Evolutionary conservation across 2,329 filamentous ascomycete genomes (phyloP), one percentile per base, ranked within the genome.

Genomic region (Mariannaea elegans): DNA sequence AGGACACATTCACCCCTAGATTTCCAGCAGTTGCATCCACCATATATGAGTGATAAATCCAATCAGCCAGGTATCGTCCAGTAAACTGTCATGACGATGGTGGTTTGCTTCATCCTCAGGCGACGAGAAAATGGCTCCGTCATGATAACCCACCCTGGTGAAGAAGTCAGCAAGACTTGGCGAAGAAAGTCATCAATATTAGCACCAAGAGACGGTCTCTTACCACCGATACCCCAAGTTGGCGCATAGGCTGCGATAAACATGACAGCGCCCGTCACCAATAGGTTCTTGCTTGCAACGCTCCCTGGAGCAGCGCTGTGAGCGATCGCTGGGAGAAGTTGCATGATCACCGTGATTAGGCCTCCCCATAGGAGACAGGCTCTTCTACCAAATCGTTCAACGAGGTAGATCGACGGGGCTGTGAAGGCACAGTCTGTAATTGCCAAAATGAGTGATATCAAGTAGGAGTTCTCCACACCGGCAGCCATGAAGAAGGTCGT

Each of bases 401-500:
- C 29, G 21, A 46, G 42, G 24, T 46, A 46, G 10, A 46, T 46
- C 0, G 42, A 46, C 8, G 42, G 42, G 3, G 24, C 24, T 10
- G 42, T 46, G 24, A 46, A 46, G 13, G 29, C 24, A 18, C 42
- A 46, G 24, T 46, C 29, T 7, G 24, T 27, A 18, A 46, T 31
- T 4, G 42, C 42, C 2, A 46, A 16, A 16, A 46, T 18, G 13
- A 46, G 14, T 14, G 42, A 46, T 27, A 46, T 46, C 42, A 46
- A 9, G 42, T 46, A 46, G n/a, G 42, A 27, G 14, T 46, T 46
- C 3, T 46, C 7, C 4, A 46, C 42, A 18, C 42, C 42, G 3
- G 42, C 42, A 7, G 42, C 42, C 13, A 46, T 46, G n/a, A 46
- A 46, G n/a, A 46, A 46, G 14, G 42, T 46, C 8, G 42, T 46